Conservation (phyloP, 148 eudicot genomes). For the Spergularia bocconei region DNA sequence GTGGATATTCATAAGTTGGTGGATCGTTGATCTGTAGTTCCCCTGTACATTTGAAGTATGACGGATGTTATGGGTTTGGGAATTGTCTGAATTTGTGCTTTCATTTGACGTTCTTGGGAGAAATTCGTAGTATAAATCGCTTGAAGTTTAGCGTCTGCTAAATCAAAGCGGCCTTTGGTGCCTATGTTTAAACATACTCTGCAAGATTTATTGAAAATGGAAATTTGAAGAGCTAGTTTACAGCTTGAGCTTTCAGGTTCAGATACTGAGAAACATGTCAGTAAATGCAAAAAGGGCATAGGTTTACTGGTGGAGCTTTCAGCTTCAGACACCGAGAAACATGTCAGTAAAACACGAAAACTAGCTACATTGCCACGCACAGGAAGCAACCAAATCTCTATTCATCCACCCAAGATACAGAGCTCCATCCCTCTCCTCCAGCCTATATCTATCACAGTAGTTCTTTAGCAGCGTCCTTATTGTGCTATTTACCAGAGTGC, state of each 20-base stretch:
- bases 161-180: too few relatives aligned
- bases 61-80: background rate
- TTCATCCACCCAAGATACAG: conserved; percentile 75
- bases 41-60: background rate
- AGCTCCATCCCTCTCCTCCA: conserved; percentile 69
- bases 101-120: too few relatives aligned
- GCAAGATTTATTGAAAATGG: conserved; percentile 4
- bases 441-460: conserved; percentile 49
- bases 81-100: too few relatives aligned
- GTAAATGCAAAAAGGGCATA: conserved; percentile 3
- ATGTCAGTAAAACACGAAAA: background rate
- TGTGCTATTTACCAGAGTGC: conserved; percentile 57
- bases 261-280: background rate
- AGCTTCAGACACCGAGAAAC: conserved; percentile 3
- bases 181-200: too few relatives aligned
- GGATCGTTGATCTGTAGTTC: conserved; percentile 14
- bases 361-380: conserved; percentile 64
- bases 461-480: conserved; percentile 48
- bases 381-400: conserved; percentile 61
- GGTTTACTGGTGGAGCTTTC: conserved; percentile 16
- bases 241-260: too few relatives aligned
- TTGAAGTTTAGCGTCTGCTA: too few relatives aligned
- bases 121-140: too few relatives aligned
- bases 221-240: conserved; percentile 8
- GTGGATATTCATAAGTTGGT: conserved; percentile 8